A percentile compares a stretch with the other conserved stretches of the same genome.
These are phyloP conservation scores for Alternaria sp. DNA, from an alignment of 2,329 filamentous ascomycete genomes.

Conservation along the genomic window DNA sequence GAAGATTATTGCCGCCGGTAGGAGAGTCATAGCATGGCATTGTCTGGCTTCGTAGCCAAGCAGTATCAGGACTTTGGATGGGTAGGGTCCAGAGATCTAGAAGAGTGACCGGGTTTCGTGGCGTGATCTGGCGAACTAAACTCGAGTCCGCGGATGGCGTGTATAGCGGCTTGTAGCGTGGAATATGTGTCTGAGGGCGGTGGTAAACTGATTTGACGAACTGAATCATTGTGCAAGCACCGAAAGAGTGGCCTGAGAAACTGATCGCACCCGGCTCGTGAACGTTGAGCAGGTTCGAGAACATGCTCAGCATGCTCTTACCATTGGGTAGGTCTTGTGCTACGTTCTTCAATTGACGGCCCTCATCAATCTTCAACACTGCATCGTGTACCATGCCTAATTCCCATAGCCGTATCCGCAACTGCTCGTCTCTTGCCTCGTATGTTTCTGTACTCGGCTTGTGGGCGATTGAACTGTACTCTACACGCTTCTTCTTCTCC, in stretches of 20 bases:
- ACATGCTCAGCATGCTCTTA: slow-evolving; percentile 63
- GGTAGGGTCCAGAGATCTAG: slow-evolving; percentile 86
- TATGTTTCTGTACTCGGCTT: slow-evolving; percentile 72
- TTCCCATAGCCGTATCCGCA: slow-evolving; percentile 82
- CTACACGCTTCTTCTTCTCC: slow-evolving; percentile 51
- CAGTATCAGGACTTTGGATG: slow-evolving; percentile 68
- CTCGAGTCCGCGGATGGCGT: slow-evolving; percentile 63
- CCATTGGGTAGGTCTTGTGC: slow-evolving; percentile 52
- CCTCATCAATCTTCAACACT: slow-evolving; percentile 71
- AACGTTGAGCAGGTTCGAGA: slow-evolving; percentile 71
- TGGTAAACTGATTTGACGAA: slow-evolving; percentile 83
- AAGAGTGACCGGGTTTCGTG: slow-evolving; percentile 71
- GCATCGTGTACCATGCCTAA: slow-evolving; percentile 75
- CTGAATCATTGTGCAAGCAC: slow-evolving; percentile 76
- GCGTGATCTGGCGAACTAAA: slow-evolving; percentile 73
- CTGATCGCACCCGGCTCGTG: slow-evolving; percentile 76
- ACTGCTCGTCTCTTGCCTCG: slow-evolving; percentile 72
- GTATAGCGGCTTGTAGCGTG: slow-evolving; percentile 68
- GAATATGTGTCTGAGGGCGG: slow-evolving; percentile 57
- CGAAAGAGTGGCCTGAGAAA: slow-evolving; percentile 84
- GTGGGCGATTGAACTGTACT: slow-evolving; percentile 65
- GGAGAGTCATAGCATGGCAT: slow-evolving; percentile 71
- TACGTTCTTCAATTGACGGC: slow-evolving; percentile 57
- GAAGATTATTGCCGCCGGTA: slow-evolving; percentile 63
- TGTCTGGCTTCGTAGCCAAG: slow-evolving; percentile 74